Conservation (phyloP, 306 rosid species). For the Acacia acuminata region DNA sequence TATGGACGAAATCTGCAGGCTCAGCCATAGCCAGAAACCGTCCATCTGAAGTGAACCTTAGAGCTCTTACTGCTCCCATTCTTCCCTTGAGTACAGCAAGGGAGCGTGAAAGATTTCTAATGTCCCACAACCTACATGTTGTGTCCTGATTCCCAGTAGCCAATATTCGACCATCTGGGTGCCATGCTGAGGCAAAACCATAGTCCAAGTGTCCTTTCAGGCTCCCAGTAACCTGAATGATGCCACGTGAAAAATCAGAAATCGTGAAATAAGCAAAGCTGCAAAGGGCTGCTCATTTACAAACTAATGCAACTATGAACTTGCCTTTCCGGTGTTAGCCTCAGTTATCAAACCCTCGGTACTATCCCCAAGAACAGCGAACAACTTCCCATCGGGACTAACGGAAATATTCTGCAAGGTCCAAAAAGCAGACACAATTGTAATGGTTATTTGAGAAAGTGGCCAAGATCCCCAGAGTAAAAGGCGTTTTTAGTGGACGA, state of each 20-base stretch:
- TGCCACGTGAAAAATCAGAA: conserved; percentile 5
- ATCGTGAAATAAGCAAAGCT: neutral
- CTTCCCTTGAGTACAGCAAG: conserved; percentile 81
- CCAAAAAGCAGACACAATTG: neutral
- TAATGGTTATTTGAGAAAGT: neutral
- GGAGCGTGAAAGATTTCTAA: conserved; percentile 77
- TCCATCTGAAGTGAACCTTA: conserved; percentile 73
- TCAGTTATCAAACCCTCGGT: conserved; percentile 79
- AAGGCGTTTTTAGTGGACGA: conserved; percentile 19
- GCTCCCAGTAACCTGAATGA: conserved; percentile 51
- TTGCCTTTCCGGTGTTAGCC: conserved; percentile 72
- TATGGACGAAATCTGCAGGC: conserved; percentile 90
- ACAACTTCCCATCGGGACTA: conserved; percentile 81
- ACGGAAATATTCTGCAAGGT: conserved; percentile 64
- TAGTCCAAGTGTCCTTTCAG: conserved; percentile 92
- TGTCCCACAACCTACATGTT: conserved; percentile 95
- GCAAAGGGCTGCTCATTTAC: neutral
- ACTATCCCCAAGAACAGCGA: conserved; percentile 89
- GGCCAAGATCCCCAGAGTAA: neutral
- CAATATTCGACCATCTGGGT: conserved; percentile 79
- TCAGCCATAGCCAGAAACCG: conserved; percentile 89
- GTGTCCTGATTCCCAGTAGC: conserved; percentile 98
- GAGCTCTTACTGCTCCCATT: conserved; percentile 87
- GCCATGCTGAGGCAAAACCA: conserved; percentile 95
- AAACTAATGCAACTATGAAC: neutral